Percentiles rank a stretch among this genome's conserved stretches.
These are phyloP conservation scores for Byssothecium circinans DNA, from an alignment of 2,329 filamentous ascomycete species.

Conservation along the genomic window DNA sequence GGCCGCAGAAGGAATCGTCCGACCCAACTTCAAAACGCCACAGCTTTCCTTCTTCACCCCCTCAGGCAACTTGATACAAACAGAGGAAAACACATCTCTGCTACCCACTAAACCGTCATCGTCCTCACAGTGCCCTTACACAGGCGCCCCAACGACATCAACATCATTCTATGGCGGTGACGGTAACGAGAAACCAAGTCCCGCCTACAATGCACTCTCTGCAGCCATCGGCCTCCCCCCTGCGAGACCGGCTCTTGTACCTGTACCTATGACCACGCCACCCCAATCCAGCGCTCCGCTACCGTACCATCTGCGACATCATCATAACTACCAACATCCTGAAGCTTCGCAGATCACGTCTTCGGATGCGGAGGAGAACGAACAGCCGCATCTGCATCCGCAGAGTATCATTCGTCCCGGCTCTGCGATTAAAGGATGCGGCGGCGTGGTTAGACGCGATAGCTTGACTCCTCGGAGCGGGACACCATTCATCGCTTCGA, in stretches of 20 bases:
- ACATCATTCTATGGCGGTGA: constrained; percentile 15
- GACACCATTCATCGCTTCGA: constrained; percentile 4
- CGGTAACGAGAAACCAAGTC: not conserved
- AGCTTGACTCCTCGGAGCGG: constrained; percentile 22
- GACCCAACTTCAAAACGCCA: constrained; percentile 27
- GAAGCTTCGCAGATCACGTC: constrained; percentile 22
- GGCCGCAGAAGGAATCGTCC: constrained; percentile 40
- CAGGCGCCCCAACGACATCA: constrained; percentile 6
- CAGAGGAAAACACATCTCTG: constrained; percentile 20
- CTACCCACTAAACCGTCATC: constrained; percentile 3
- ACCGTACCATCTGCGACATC: constrained; percentile 24
- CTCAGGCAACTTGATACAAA: constrained; percentile 39
- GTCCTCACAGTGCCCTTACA: constrained; percentile 7
- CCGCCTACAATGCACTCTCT: constrained; percentile 8
- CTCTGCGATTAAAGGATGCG: constrained; percentile 30
- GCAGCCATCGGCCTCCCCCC: constrained; percentile 13
- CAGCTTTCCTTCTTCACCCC: constrained; percentile 39
- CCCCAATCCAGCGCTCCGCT: constrained; percentile 21
- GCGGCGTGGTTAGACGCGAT: constrained; percentile 25
- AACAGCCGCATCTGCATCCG: constrained; percentile 2
- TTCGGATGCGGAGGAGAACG: not conserved
- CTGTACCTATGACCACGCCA: constrained; percentile 27
- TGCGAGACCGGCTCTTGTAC: constrained; percentile 18
- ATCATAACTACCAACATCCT: constrained; percentile 21
- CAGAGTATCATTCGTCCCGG: constrained; percentile 10